Evolutionary conservation across 2,329 filamentous ascomycete species (phyloP).

Genomic region (Talaromyces sp.): DNA sequence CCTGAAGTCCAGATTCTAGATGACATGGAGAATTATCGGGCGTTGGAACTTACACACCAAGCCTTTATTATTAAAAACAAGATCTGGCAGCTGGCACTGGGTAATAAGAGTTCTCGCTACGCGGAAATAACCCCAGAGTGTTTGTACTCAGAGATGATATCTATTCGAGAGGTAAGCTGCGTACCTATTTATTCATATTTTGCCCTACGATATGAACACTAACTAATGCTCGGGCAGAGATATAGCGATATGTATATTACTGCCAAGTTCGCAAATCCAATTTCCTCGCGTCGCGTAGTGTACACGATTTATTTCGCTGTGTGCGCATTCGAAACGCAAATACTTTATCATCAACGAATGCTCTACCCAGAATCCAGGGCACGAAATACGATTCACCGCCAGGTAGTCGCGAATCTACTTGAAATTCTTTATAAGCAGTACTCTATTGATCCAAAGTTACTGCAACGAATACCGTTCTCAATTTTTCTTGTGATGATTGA

Average conservation of each 20-base stretch:
- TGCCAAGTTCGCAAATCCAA: constrained; percentile 23
- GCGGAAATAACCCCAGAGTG: constrained; percentile 13
- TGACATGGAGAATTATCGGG: constrained; percentile 33
- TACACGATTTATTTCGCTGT: constrained; percentile 31
- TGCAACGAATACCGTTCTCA: constrained; percentile 29
- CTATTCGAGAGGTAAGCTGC: neutral
- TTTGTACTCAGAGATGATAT: neutral
- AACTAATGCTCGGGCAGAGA: constrained; percentile 16
- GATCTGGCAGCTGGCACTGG: constrained; percentile 24
- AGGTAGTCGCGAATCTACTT: constrained; percentile 23
- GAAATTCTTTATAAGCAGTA: constrained; percentile 29
- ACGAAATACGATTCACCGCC: constrained; percentile 20
- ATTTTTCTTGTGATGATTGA: constrained; percentile 29
- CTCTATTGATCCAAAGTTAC: constrained; percentile 21
- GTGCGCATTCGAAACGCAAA: constrained; percentile 27
- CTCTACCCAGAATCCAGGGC: constrained; percentile 16
- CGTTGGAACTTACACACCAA: constrained; percentile 26
- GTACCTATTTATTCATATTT: too few species aligned
- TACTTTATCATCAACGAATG: constrained; percentile 27
- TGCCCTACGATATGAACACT: neutral
- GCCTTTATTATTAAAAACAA: constrained; percentile 23
- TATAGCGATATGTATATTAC: constrained; percentile 32
- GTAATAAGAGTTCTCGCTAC: constrained; percentile 19
- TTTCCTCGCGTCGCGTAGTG: constrained; percentile 26
- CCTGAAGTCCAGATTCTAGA: constrained; percentile 32